Conservation (phyloP, 306 rosid genomes). For the Vachellia collinsii region DNA sequence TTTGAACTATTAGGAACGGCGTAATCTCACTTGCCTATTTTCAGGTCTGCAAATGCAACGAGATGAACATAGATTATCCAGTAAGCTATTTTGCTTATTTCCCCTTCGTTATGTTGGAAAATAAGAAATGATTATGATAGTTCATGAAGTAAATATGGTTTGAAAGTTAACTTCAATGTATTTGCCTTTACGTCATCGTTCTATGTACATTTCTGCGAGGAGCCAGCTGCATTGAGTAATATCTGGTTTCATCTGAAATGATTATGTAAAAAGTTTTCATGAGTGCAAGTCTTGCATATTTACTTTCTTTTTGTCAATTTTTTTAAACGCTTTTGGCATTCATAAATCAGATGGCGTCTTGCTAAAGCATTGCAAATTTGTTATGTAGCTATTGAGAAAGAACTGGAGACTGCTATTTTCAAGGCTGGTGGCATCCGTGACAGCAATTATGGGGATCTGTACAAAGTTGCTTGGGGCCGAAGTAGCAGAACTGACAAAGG, state of each 20-base stretch:
- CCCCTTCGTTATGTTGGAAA: background rate
- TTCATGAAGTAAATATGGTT: background rate
- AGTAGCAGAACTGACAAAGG: conserved; percentile 99
- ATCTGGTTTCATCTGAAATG: conserved; percentile 20
- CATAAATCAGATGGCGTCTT: conserved; percentile 41
- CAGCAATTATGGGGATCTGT: conserved; percentile 77
- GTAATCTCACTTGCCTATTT: background rate
- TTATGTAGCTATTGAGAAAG: conserved; percentile 81
- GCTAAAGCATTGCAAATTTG: conserved; percentile 57
- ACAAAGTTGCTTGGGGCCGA: conserved; percentile 84
- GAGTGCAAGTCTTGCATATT: conserved; percentile 3
- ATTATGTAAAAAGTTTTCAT: background rate
- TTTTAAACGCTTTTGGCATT: background rate
- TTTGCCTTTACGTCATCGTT: background rate
- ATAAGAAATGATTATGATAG: background rate
- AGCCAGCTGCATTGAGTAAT: conserved; percentile 3
- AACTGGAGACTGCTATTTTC: conserved; percentile 81
- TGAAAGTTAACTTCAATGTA: conserved; percentile 1
- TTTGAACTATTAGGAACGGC: background rate
- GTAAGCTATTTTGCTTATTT: conserved; percentile 42
- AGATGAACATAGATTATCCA: conserved; percentile 62
- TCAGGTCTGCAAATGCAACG: conserved; percentile 83
- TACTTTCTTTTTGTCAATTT: background rate
- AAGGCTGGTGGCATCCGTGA: conserved; percentile 84
- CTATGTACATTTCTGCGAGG: background rate